phyloP scores from a whole-genome alignment of 257 asterid species.

The Solanum virginianum region DNA sequence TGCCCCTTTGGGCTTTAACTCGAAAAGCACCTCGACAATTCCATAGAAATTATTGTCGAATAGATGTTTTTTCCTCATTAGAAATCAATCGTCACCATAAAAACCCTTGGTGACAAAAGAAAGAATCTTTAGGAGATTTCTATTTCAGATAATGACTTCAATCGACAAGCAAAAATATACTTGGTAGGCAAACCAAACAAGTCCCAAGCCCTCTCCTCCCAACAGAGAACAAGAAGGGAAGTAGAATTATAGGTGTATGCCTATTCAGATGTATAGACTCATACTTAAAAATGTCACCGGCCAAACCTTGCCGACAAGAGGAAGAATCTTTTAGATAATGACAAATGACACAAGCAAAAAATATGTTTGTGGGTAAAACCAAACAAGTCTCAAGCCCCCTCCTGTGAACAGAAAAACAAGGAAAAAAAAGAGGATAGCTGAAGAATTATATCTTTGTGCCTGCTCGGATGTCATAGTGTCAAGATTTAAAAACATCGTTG shows the following conservation, averaged over 20 bases:
- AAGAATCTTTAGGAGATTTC: background rate
- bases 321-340: background rate
- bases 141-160: background rate
- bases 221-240: background rate
- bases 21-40: background rate
- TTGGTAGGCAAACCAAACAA: background rate
- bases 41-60: background rate
- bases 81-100: background rate
- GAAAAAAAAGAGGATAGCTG: background rate
- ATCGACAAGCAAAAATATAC: background rate
- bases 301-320: background rate
- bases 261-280: background rate
- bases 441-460: background rate
- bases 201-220: background rate
- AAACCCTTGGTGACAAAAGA: background rate
- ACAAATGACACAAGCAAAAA: background rate
- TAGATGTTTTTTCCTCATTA: background rate
- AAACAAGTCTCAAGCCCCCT: background rate
- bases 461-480: background rate
- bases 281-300: background rate
- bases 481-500: background rate
- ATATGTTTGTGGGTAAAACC: background rate
- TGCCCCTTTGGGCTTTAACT: background rate
- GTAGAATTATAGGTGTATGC: background rate
- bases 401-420: background rate